Conservation (phyloP, 352 stramenopile genomes). For the Blastocystis sp. region DNA sequence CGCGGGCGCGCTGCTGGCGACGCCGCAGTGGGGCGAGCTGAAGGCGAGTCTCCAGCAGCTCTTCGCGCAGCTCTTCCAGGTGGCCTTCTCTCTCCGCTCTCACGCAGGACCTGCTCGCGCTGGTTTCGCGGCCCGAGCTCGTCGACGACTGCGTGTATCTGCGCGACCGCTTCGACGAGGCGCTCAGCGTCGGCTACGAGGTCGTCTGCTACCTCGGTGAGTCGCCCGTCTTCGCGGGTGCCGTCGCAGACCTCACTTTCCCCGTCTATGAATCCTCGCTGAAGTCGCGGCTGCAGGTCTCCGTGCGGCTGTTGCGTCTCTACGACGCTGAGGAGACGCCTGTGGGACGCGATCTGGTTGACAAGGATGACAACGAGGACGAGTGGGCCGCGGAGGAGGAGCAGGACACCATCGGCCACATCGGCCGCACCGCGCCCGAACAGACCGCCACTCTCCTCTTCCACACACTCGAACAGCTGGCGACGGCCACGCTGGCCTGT, state of each 20-base stretch:
- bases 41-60: not conserved
- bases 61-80: not conserved
- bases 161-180: not conserved
- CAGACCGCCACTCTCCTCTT: not conserved
- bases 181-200: not conserved
- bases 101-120: not conserved
- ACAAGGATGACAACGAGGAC: slow-evolving; percentile 39
- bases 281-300: not conserved
- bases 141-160: slow-evolving; percentile 24
- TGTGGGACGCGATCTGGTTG: not conserved
- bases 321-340: not conserved
- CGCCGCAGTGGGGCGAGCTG: not conserved
- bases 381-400: slow-evolving; percentile 37
- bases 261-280: not conserved
- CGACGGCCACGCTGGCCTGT: not conserved
- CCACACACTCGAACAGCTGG: not conserved
- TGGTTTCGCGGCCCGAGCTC: not conserved
- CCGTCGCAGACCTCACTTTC: not conserved
- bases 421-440: not conserved
- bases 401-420: not conserved
- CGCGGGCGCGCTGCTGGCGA: not conserved
- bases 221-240: not conserved
- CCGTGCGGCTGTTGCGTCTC: not conserved
- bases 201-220: slow-evolving; percentile 30
- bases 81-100: not conserved